phyloP scores from a whole-genome alignment of 1,284 basidiomycete species.

The Golubevia sp. region DNA sequence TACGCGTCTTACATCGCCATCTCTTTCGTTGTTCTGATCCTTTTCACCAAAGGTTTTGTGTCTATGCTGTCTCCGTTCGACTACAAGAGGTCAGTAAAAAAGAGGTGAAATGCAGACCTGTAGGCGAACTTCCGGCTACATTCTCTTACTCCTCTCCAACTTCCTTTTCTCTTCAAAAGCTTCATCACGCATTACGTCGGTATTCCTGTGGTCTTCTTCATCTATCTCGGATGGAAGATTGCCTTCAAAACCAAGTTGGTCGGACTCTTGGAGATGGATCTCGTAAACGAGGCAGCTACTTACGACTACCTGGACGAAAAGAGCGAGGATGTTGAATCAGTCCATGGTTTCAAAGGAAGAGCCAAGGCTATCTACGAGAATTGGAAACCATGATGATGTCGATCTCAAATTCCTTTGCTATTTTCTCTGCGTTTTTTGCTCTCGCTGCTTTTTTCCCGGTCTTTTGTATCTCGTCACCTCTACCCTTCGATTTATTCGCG shows the following conservation, averaged over 20 bases:
- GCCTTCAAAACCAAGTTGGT: conserved; percentile 26
- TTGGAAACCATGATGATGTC: background rate
- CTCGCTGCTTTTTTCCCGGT: too few species aligned
- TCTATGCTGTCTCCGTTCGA: conserved; percentile 30
- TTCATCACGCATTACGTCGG: conserved; percentile 30
- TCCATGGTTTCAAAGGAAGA: background rate
- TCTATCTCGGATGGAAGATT: conserved; percentile 44
- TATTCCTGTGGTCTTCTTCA: conserved; percentile 36
- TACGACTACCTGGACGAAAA: background rate
- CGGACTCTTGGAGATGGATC: conserved; percentile 25
- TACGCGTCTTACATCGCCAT: conserved; percentile 31
- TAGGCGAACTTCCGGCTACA: background rate
- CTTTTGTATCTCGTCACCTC: too few species aligned
- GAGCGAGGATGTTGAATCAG: background rate
- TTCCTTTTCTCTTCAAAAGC: conserved; percentile 1
- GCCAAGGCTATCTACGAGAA: background rate
- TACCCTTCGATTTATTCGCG: too few species aligned
- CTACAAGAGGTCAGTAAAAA: conserved; percentile 21
- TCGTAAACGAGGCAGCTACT: background rate
- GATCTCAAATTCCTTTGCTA: too few species aligned
- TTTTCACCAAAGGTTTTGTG: conserved; percentile 46
- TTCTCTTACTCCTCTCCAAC: background rate
- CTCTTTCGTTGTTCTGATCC: conserved; percentile 26
- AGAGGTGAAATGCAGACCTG: background rate
- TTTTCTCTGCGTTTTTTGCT: too few species aligned